Evolutionary conservation across 2,329 filamentous ascomycete genomes (phyloP).

Genomic region (Paecilomyces sp.): DNA sequence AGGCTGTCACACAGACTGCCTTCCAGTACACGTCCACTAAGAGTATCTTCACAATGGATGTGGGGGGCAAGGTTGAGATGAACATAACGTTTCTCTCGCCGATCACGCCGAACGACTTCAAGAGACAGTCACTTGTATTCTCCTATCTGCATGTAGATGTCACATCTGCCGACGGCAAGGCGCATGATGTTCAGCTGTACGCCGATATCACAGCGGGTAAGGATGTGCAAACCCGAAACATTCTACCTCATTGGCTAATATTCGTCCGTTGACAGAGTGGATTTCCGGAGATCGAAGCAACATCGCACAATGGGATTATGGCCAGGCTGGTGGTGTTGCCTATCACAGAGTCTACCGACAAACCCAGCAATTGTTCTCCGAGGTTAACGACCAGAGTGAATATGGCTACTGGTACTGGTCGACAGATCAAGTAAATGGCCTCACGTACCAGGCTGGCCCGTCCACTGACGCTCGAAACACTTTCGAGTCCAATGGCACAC

Average conservation of each 20-base stretch:
- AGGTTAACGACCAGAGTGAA: conserved; percentile 42
- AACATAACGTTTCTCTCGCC: conserved; percentile 66
- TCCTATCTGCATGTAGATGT: conserved; percentile 63
- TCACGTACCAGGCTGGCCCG: conserved; percentile 42
- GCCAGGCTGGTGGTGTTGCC: conserved; percentile 43
- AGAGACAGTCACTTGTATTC: conserved; percentile 61
- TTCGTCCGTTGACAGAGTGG: conserved; percentile 52
- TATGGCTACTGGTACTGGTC: conserved; percentile 51
- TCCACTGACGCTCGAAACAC: conserved; percentile 41
- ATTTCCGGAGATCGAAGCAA: conserved; percentile 54
- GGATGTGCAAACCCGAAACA: conserved; percentile 12
- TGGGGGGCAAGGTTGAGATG: conserved; percentile 54
- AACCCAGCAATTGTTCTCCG: conserved; percentile 40
- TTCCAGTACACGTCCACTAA: conserved; percentile 66
- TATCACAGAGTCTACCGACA: conserved; percentile 54
- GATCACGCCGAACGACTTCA: conserved; percentile 58
- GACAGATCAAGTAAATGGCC: conserved; percentile 32
- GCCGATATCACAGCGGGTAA: conserved; percentile 63
- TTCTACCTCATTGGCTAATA: conserved; percentile 1
- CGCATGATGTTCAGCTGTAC: conserved; percentile 64
- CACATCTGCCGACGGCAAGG: conserved; percentile 52
- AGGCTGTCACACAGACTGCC: conserved; percentile 49
- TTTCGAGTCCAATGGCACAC: conserved; percentile 38
- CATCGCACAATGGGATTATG: conserved; percentile 57
- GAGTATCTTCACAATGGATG: conserved; percentile 62